Conservation (phyloP, 192 early-diverging fungal species). For the Coemansia sp. region DNA sequence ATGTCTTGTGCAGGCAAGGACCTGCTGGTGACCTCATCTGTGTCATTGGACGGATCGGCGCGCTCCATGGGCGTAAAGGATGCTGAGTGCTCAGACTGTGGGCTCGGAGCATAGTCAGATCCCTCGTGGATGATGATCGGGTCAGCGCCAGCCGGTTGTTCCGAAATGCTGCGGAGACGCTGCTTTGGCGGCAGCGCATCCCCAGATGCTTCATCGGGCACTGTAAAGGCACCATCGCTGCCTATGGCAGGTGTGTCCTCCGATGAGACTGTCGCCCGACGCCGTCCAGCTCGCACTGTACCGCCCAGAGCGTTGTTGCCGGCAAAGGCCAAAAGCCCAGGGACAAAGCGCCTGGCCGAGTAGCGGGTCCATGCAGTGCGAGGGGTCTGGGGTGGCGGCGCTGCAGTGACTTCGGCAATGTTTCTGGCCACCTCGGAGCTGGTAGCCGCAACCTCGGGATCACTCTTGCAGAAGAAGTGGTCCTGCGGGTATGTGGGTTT, state of each 20-base stretch:
- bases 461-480: conserved; percentile 29
- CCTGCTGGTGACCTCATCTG: background rate
- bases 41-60: background rate
- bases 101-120: conserved; percentile 8
- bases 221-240: background rate
- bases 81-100: conserved; percentile 9
- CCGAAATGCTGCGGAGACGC: conserved; percentile 23
- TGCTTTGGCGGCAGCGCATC: background rate
- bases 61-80: conserved; percentile 1
- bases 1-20: background rate
- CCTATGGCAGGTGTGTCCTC: background rate
- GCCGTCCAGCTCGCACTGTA: background rate
- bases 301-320: background rate
- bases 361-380: conserved; percentile 13
- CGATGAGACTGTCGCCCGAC: conserved; percentile 6
- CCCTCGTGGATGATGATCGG: conserved; percentile 7
- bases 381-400: conserved; percentile 2
- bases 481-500: conserved; percentile 20
- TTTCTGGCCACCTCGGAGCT: conserved; percentile 7
- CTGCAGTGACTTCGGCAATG: background rate
- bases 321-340: conserved; percentile 35
- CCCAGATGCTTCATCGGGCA: background rate
- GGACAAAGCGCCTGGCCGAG: conserved; percentile 26
- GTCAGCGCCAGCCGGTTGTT: conserved; percentile 1
- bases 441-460: conserved; percentile 4